phyloP scores from a whole-genome alignment of 768 basidiomycete species.

The Mycena venus region DNA sequence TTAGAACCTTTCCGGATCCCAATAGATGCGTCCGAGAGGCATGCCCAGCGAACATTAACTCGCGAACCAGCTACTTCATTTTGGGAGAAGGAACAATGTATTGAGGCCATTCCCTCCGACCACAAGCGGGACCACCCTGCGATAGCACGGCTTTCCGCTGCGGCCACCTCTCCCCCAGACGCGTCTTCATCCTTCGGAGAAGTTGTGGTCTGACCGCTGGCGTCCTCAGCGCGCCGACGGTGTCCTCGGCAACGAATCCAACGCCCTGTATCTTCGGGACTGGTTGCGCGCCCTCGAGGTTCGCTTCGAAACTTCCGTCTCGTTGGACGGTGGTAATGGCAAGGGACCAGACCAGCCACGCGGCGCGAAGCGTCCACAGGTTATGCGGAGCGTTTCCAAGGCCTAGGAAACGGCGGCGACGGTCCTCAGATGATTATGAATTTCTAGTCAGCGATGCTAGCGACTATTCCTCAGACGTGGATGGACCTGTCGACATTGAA shows the following conservation, averaged over 20 bases:
- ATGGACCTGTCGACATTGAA: neutral
- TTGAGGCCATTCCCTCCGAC: conserved; percentile 46
- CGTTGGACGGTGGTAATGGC: conserved; percentile 40
- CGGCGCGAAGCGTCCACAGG: conserved; percentile 69
- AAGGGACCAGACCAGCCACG: conserved; percentile 41
- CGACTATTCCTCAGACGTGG: conserved; percentile 31
- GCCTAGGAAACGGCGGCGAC: conserved; percentile 65
- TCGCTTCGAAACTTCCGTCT: conserved; percentile 51
- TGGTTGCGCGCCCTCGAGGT: conserved; percentile 85
- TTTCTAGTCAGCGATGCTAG: conserved; percentile 44
- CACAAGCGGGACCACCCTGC: conserved; percentile 62
- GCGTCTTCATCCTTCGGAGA: conserved; percentile 47
- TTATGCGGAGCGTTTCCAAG: conserved; percentile 68
- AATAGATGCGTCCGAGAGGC: neutral
- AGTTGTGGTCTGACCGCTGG: conserved; percentile 83
- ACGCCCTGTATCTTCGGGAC: conserved; percentile 78
- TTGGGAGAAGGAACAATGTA: conserved; percentile 25
- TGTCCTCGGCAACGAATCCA: conserved; percentile 82
- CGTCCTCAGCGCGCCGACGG: conserved; percentile 80
- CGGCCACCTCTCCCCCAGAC: conserved; percentile 30
- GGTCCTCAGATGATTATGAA: conserved; percentile 53
- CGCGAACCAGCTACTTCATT: conserved; percentile 11
- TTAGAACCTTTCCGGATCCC: neutral
- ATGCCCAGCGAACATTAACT: neutral
- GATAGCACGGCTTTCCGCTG: conserved; percentile 55